Conservation (phyloP, 176 grass and related monocot species). For the Oryza punctata region DNA sequence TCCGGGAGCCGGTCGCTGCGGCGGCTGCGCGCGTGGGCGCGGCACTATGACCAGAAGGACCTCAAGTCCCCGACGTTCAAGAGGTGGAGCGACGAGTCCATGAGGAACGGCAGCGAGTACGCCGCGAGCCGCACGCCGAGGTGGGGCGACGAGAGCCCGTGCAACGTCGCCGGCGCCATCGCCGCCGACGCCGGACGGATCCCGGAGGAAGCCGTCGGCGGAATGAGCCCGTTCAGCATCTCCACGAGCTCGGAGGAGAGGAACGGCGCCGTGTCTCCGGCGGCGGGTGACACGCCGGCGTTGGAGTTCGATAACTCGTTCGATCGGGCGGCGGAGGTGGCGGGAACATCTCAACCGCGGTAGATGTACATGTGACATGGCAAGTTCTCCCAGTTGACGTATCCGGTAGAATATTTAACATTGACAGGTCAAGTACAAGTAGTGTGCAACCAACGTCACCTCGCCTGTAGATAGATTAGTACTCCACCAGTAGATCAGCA, state of each 20-base stretch:
- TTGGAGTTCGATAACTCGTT: conserved; percentile 11
- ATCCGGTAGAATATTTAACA: not conserved
- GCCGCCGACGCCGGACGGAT: not conserved
- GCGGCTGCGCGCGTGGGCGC: conserved; percentile 45
- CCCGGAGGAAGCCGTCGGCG: not conserved
- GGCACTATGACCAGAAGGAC: conserved; percentile 55
- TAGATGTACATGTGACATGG: conserved; percentile 19
- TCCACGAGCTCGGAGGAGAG: conserved; percentile 37
- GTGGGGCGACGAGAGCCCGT: conserved; percentile 2
- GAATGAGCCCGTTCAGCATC: conserved; percentile 42
- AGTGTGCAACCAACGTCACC: not conserved
- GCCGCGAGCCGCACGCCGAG: not conserved
- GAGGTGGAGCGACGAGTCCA: conserved; percentile 14
- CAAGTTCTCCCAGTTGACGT: not conserved
- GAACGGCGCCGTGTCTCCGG: conserved; percentile 11
- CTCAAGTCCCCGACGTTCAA: conserved; percentile 52
- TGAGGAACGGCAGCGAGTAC: not conserved
- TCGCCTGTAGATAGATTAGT: not conserved
- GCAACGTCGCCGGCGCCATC: not conserved
- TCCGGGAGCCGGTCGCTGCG: conserved; percentile 35
- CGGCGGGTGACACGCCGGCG: conserved; percentile 1
- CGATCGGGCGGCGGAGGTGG: conserved; percentile 31
- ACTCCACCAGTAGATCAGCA: not conserved
- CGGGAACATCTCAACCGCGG: not conserved
- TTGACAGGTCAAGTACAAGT: not conserved